Conservation (phyloP, 192 early-diverging fungal species). For the Backusella australiensis region DNA sequence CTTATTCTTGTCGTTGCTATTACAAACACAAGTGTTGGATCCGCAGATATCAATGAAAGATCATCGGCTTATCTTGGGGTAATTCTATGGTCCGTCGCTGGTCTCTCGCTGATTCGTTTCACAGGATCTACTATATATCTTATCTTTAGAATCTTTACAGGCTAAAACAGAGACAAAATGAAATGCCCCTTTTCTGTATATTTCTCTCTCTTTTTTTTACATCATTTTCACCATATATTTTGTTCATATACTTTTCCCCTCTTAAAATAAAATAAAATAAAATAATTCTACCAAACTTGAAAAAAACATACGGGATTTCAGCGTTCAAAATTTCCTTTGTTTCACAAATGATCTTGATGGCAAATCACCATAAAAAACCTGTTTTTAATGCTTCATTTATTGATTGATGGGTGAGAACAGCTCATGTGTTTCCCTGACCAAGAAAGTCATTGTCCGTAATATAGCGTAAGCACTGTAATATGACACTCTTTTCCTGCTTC, state of each 20-base stretch:
- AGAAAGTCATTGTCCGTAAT: constrained; percentile 58
- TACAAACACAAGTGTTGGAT: constrained; percentile 45
- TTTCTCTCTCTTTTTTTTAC: not conserved
- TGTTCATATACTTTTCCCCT: not conserved
- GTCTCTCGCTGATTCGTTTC: constrained; percentile 65
- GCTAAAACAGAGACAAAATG: constrained; percentile 19
- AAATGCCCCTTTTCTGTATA: not conserved
- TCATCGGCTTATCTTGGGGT: constrained; percentile 54
- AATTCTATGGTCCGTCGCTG: constrained; percentile 75
- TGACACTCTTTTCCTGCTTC: constrained; percentile 52
- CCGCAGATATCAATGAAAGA: constrained; percentile 25
- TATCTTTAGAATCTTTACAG: constrained; percentile 55
- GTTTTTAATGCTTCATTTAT: no score
- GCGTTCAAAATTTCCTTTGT: no score
- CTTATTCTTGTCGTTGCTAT: constrained; percentile 61
- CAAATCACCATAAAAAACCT: no score
- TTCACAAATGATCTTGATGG: no score
- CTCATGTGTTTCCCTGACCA: constrained; percentile 13
- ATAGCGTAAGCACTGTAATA: constrained; percentile 63
- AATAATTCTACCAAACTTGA: no score
- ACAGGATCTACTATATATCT: constrained; percentile 66
- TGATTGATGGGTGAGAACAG: no score
- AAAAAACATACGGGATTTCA: no score
- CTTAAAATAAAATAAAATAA: no score
- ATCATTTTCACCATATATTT: no score